Conservation (phyloP, 139 green algal species). For the Tetradesmus obliquus region DNA sequence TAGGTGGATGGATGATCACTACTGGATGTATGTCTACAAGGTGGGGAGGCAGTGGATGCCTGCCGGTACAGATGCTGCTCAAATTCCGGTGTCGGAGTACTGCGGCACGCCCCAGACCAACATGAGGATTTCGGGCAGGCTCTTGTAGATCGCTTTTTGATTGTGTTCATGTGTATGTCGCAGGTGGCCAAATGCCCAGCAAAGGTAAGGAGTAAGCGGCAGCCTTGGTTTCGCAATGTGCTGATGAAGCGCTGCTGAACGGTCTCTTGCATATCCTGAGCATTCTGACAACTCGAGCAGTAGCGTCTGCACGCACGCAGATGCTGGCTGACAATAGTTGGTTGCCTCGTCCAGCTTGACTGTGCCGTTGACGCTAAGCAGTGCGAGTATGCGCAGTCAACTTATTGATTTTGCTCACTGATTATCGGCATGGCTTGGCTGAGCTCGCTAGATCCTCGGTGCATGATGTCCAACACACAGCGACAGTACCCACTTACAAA, state of each 20-base stretch:
- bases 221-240: neutral
- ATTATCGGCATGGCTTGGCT: too few relatives aligned
- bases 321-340: neutral
- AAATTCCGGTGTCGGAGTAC: neutral
- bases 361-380: neutral
- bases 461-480: too few relatives aligned
- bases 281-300: neutral
- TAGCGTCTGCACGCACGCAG: neutral
- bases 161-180: neutral
- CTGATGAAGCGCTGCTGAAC: neutral
- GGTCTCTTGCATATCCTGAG: too few relatives aligned
- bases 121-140: neutral
- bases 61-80: neutral
- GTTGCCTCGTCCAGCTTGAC: neutral
- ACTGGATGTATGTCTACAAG: constrained; percentile 23
- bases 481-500: too few relatives aligned
- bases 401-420: too few relatives aligned
- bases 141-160: neutral
- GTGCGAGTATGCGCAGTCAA: neutral
- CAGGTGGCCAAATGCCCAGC: neutral
- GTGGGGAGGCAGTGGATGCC: neutral
- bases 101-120: neutral
- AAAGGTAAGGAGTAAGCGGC: neutral
- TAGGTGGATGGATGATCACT: neutral
- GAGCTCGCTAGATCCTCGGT: too few relatives aligned